Percentiles rank a stretch among this genome's conserved stretches.
Evolutionary conservation across 768 basidiomycete species (phyloP).

Genomic region (Phlebiopsis flavidoalba): DNA sequence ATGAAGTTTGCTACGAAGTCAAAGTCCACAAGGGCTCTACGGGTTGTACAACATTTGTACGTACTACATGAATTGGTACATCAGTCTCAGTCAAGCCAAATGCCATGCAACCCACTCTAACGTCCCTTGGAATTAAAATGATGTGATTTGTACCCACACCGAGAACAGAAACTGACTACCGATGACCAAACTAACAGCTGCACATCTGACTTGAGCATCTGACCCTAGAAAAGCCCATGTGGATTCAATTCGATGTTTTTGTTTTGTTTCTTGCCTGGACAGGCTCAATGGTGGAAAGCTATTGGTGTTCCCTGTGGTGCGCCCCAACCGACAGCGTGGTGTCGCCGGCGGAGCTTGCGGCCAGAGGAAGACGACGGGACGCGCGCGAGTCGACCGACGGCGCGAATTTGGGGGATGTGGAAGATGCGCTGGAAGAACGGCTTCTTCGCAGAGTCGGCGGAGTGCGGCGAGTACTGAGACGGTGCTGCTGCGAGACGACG

Average conservation of each 20-base stretch:
- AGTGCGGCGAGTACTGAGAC: slow-evolving; percentile 41
- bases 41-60: neutral
- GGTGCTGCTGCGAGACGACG: slow-evolving; percentile 52
- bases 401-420: slow-evolving; percentile 22
- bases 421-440: slow-evolving; percentile 62
- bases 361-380: slow-evolving; percentile 7
- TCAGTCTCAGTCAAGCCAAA: neutral
- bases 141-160: neutral
- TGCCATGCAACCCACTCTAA: neutral
- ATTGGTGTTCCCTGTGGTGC: neutral
- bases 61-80: neutral
- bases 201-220: slow-evolving; percentile 1
- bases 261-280: too few relatives aligned
- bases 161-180: neutral
- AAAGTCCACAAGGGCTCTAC: neutral
- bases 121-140: neutral
- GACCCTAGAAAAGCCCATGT: neutral
- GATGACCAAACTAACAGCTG: neutral
- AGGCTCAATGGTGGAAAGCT: neutral
- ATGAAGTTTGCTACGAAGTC: neutral
- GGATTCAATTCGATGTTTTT: neutral
- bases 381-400: slow-evolving; percentile 10
- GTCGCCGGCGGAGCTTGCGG: slow-evolving; percentile 11
- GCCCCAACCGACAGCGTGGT: slow-evolving; percentile 11
- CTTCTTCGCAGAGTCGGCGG: slow-evolving; percentile 38